These are phyloP conservation scores for Marchantia paleacea DNA, from an alignment of 225 moss, liverwort and hornwort species.

Conservation along the genomic window DNA sequence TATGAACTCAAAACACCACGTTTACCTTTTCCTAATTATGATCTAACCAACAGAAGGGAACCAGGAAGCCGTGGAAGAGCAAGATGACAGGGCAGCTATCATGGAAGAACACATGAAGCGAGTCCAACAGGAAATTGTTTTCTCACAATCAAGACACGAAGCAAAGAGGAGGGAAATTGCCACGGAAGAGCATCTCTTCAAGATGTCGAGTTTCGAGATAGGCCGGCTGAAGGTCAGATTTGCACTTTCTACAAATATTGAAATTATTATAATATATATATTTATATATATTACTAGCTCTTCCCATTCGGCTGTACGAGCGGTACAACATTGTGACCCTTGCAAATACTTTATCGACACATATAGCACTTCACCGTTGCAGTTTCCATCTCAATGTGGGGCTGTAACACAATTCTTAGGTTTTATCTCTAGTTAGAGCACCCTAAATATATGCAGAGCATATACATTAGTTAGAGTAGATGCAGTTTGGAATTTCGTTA, in stretches of 20 bases:
- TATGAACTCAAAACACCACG: not conserved
- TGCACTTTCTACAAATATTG: not conserved
- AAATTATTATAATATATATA: too few relatives aligned
- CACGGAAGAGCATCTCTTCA: slow-evolving; percentile 74
- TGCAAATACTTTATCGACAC: too few relatives aligned
- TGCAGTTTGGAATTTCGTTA: too few relatives aligned
- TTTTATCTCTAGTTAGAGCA: too few relatives aligned
- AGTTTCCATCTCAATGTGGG: too few relatives aligned
- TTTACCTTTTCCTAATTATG: slow-evolving; percentile 11
- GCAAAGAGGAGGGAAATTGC: slow-evolving; percentile 71
- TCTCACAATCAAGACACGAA: slow-evolving; percentile 80
- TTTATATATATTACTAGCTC: too few relatives aligned
- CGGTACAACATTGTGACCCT: too few relatives aligned
- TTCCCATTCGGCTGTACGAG: too few relatives aligned
- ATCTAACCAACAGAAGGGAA: slow-evolving; percentile 30
- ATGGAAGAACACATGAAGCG: slow-evolving; percentile 99
- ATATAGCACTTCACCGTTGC: too few relatives aligned
- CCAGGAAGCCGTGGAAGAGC: slow-evolving; percentile 86
- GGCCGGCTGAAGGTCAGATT: slow-evolving; percentile 59
- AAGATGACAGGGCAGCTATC: slow-evolving; percentile 75
- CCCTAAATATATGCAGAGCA: too few relatives aligned
- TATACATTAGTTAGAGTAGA: too few relatives aligned
- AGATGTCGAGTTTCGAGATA: slow-evolving; percentile 62
- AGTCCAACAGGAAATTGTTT: slow-evolving; percentile 79
- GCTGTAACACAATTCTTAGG: too few relatives aligned